phyloP scores from a whole-genome alignment of 2,329 filamentous ascomycete species.

The Basipetospora chlamydospora region DNA sequence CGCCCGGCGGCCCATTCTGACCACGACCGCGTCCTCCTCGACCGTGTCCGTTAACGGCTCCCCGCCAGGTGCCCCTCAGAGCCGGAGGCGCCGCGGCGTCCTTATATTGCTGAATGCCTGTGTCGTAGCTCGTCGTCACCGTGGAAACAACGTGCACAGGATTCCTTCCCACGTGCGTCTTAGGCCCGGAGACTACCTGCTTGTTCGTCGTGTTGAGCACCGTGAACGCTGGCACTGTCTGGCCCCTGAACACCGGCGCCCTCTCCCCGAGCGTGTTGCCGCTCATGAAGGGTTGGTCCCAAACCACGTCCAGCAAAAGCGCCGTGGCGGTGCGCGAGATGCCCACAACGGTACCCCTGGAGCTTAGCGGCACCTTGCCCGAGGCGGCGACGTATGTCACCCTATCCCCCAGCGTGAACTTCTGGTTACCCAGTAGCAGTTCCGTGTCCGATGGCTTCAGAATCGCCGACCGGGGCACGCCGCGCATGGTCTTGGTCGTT shows the following conservation, averaged over 20 bases:
- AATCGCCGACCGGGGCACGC: constrained; percentile 73
- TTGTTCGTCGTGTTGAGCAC: constrained; percentile 76
- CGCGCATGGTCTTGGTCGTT: constrained; percentile 55
- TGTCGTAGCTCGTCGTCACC: constrained; percentile 36
- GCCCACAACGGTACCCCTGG: constrained; percentile 84
- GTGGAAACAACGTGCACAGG: constrained; percentile 30
- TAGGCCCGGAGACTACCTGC: constrained; percentile 62
- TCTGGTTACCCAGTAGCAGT: constrained; percentile 74
- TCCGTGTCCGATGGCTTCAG: constrained; percentile 95
- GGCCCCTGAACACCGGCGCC: constrained; percentile 84
- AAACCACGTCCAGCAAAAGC: constrained; percentile 77
- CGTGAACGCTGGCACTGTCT: constrained; percentile 75
- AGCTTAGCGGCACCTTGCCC: constrained; percentile 87
- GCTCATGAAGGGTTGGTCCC: constrained; percentile 93
- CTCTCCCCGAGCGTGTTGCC: constrained; percentile 83
- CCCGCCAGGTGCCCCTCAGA: constrained; percentile 42
- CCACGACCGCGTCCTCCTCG: constrained; percentile 23
- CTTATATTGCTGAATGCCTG: constrained; percentile 47
- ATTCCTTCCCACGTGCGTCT: constrained; percentile 26
- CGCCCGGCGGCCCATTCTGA: constrained; percentile 18
- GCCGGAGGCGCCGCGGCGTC: constrained; percentile 41
- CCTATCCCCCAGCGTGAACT: constrained; percentile 73
- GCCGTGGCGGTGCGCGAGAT: constrained; percentile 77
- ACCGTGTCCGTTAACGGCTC: constrained; percentile 34
- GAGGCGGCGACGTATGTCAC: constrained; percentile 86